Base-by-base conservation (phyloP, 2,329 filamentous ascomycete species). In the Gremmenia infestans region DNA sequence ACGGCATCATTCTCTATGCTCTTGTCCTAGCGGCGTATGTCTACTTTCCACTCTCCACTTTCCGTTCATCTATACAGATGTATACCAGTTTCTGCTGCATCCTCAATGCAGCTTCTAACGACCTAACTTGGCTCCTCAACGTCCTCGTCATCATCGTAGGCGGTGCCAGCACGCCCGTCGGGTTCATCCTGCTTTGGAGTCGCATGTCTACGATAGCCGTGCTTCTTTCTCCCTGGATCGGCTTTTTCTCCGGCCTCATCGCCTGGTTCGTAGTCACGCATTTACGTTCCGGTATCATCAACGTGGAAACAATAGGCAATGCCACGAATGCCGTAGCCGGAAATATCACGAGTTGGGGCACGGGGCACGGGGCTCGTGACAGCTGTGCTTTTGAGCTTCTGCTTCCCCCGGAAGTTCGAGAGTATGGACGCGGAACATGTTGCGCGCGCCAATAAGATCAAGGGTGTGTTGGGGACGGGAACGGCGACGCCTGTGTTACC, bases 121-220 rank as follows among this genome's bases (percentile, higher is more conserved):
- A 71, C 51, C 60, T 75, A 4, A 73, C 70, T 14, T 76, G 72
- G 72, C 59, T 75, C 1, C 60, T 76, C 6, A 73, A 70, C 5
- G 68, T 73, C 15, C 63, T 73, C 36, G 73, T 73, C 2, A 66
- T 73, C 11, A 70, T 75, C 14, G 70, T 75, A 11, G 73, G 73
- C 7, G 72, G 73, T 1, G 73, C 71, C 9, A 63, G 67, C 0
- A 66, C 72, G 3, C 72, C 70, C 0, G 68, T 74, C 1, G 72
- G 70, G 11, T 60, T 72, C 17, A 66, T 72, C 6, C 62, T 74
- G 4, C 63, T 72, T n/a, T 76, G 72, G 73, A 59, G 64, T 19
- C 68, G 67, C 4, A 73, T 72, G 68, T 72, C 68, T 11, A 74
- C 71, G 1, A 58, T 70, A 4, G 73, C 72, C 0, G 69, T 72